Base-by-base conservation (phyloP, 2,329 filamentous ascomycete species). In the Venturia pyrina region DNA sequence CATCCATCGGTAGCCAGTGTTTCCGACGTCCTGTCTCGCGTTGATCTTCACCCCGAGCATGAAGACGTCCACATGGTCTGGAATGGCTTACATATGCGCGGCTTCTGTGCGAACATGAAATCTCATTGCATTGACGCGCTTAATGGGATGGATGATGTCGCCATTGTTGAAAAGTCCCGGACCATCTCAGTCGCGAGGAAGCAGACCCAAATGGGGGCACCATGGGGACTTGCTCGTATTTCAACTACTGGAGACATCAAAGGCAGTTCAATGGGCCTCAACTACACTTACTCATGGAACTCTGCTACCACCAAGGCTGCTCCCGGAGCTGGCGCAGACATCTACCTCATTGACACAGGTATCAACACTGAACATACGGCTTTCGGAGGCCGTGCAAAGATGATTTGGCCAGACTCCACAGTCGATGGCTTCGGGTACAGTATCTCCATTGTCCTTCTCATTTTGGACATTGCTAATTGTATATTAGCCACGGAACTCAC, bases 311-410 rank as follows among this genome's bases (percentile, higher is more conserved):
- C 63, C 1, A 74, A 78, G 11, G 13, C 48, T 28, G 3, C 28
- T 53, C 53, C 53, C n/a, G 78, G 78, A 64, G 68, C 70, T 24
- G 78, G 77, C 63, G 78, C 79, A n/a, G 79, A 81, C 66, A 77
- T 82, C 65, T 81, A 82, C 71, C 72, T 81, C 65, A 70, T 82
- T n/a, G 80, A 81, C 69, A 81, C 79, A 5, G 80, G 80, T 67
- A 73, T 81, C 46, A 78, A 79, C 69, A 76, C 75, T n/a, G 70
- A 75, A 8, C 78, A 82, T 70, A 73, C 75, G 60, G 75, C 76
- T 62, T 82, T 82, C 70, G 74, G 69, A n/a, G 76, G 77, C 24
- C 78, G 79, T 64, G 80, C 75, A 69, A 7, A 73, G 77, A 67
- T 75, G 76, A 46, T 80, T 11, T 59, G 53, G 53, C 53, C 53